phyloP scores from a whole-genome alignment of 163 green algal species.

The Scenedesmus sp. region DNA sequence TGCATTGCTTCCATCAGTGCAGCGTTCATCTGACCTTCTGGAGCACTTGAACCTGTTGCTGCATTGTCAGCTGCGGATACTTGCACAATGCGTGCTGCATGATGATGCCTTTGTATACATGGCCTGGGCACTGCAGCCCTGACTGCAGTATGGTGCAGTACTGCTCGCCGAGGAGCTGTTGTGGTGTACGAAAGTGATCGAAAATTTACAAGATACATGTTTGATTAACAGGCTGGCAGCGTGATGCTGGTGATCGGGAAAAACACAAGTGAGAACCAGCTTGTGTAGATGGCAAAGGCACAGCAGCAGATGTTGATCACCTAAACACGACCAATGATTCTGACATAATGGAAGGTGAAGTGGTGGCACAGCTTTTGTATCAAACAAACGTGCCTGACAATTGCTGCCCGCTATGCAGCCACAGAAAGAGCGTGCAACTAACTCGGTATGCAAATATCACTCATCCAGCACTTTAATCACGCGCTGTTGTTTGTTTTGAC shows the following conservation, averaged over 20 bases:
- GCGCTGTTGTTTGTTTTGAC: not conserved
- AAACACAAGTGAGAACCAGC: not conserved
- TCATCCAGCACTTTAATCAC: not conserved
- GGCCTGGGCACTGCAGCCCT: not conserved
- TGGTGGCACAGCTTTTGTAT: not conserved
- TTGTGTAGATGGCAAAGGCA: not conserved
- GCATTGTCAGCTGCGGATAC: not conserved
- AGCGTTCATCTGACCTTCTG: slow-evolving; percentile 58
- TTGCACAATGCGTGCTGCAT: slow-evolving; percentile 4
- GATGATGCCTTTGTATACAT: not conserved
- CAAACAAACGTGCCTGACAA: not conserved
- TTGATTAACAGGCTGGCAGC: not conserved
- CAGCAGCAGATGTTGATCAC: not conserved
- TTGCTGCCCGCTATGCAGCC: not conserved
- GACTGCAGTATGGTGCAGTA: not conserved
- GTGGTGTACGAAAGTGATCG: not conserved
- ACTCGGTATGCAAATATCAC: not conserved
- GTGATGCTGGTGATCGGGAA: not conserved
- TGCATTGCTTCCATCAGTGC: slow-evolving; percentile 74
- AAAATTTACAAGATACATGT: not conserved
- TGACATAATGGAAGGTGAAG: not conserved
- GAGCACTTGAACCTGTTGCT: slow-evolving; percentile 6
- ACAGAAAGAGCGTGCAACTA: not conserved
- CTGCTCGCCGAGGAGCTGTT: not conserved
- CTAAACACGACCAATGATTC: too few relatives aligned